Conservation (phyloP, 2,329 filamentous ascomycete genomes). For the Hypoxylon sp. region DNA sequence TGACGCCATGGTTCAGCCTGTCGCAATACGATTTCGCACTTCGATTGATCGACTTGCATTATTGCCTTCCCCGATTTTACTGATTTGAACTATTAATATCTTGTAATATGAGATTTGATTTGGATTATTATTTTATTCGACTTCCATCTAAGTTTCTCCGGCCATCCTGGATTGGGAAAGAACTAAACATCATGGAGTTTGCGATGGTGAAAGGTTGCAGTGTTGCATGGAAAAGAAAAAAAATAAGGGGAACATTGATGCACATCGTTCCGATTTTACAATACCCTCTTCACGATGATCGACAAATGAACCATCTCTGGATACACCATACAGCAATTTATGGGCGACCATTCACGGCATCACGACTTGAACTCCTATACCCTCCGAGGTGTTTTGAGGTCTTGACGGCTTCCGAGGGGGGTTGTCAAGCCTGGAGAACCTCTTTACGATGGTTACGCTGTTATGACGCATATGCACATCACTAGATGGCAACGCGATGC, state of each 20-base stretch:
- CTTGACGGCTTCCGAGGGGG: constrained; percentile 43
- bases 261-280: constrained; percentile 49
- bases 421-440: constrained; percentile 47
- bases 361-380: constrained; percentile 56
- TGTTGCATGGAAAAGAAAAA: constrained; percentile 45
- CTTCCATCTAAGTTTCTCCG: constrained; percentile 37
- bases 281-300: constrained; percentile 54
- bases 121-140: constrained; percentile 45
- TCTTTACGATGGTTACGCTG: constrained; percentile 58
- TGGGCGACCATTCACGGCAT: constrained; percentile 58
- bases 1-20: constrained; percentile 38
- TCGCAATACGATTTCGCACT: constrained; percentile 37
- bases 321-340: constrained; percentile 57
- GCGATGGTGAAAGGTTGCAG: constrained; percentile 45
- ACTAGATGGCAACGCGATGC: constrained; percentile 53
- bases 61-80: constrained; percentile 36
- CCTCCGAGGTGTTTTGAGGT: constrained; percentile 52
- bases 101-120: constrained; percentile 55
- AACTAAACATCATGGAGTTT: constrained; percentile 46
- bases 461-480: constrained; percentile 58
- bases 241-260: constrained; percentile 42
- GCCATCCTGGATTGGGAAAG: constrained; percentile 46
- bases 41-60: constrained; percentile 39
- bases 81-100: constrained; percentile 49
- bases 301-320: constrained; percentile 54